phyloP scores from a whole-genome alignment of 2,329 filamentous ascomycete genomes.

The Tolypocladium album region DNA sequence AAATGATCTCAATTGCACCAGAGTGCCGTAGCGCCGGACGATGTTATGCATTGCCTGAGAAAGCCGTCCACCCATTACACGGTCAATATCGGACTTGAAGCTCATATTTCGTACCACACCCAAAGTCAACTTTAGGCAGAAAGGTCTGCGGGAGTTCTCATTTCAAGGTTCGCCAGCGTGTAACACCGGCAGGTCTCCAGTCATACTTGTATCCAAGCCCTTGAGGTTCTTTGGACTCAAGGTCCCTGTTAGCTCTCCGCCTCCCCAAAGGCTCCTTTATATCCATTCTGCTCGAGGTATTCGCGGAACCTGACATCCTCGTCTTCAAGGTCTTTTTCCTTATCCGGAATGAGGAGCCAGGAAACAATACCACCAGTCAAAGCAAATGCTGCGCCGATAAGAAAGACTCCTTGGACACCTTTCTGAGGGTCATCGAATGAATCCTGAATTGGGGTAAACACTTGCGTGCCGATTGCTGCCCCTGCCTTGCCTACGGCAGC shows the following conservation, averaged over 20 bases:
- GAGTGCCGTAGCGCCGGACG: no score
- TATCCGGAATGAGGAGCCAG: constrained; percentile 15
- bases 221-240: no score
- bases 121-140: no score
- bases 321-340: constrained; percentile 8
- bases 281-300: constrained; percentile 10
- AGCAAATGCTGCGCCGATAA: constrained; percentile 16
- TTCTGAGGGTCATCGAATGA: constrained; percentile 9
- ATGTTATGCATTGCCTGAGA: no score
- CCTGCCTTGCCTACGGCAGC: constrained; percentile 40
- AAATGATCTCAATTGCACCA: no score
- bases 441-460: constrained; percentile 10
- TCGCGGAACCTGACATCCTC: constrained; percentile 9
- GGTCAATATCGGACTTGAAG: no score
- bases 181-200: no score
- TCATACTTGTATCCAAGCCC: no score
- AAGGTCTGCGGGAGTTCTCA: no score
- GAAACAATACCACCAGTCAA: constrained; percentile 11
- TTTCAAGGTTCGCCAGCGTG: no score
- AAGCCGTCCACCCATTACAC: no score
- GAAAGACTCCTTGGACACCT: constrained; percentile 14
- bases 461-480: constrained; percentile 34
- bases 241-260: background rate
- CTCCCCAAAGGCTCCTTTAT: constrained; percentile 5
- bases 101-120: no score